phyloP scores from a whole-genome alignment of 768 basidiomycete genomes.

The Goffeauzyma gilvescens region DNA sequence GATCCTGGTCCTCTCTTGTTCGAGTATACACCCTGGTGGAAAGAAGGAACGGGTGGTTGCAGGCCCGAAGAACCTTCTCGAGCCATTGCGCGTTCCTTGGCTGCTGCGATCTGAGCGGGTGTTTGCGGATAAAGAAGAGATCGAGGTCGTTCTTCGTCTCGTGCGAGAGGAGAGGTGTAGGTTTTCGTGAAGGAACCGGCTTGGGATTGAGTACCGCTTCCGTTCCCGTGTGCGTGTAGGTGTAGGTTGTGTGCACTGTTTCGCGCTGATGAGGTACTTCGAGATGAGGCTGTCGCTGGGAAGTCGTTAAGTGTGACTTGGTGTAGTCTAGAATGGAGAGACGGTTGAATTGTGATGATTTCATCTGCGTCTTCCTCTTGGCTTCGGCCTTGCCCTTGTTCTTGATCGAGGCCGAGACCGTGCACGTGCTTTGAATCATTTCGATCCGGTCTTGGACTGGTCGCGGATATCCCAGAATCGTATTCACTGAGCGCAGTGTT shows the following conservation, averaged over 20 bases:
- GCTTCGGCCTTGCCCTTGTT: neutral
- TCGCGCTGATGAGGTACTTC: too few species aligned
- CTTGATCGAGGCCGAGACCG: neutral
- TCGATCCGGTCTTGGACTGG: neutral
- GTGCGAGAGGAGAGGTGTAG: slow-evolving; percentile 5
- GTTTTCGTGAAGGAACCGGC: slow-evolving; percentile 1
- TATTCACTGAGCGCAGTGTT: slow-evolving; percentile 4
- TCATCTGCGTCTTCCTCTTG: too few species aligned
- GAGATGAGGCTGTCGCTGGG: too few species aligned
- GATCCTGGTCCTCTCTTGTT: too few species aligned
- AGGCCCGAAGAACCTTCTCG: neutral
- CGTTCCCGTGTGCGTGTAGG: too few species aligned
- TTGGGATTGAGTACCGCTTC: too few species aligned
- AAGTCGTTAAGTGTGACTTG: too few species aligned
- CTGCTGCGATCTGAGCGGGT: slow-evolving; percentile 23
- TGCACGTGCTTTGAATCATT: neutral
- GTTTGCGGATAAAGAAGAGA: slow-evolving; percentile 27
- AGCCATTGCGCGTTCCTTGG: neutral
- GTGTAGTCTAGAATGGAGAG: too few species aligned
- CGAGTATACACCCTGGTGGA: too few species aligned
- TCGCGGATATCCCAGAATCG: slow-evolving; percentile 8
- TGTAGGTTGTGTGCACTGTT: too few species aligned
- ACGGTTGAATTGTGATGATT: too few species aligned
- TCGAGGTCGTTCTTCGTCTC: slow-evolving; percentile 21
- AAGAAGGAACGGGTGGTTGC: too few species aligned